A percentile compares a stretch with the other conserved stretches of the same genome.
phyloP scores from a whole-genome alignment of 2,329 filamentous ascomycete genomes.

The Fusarium lateritium region DNA sequence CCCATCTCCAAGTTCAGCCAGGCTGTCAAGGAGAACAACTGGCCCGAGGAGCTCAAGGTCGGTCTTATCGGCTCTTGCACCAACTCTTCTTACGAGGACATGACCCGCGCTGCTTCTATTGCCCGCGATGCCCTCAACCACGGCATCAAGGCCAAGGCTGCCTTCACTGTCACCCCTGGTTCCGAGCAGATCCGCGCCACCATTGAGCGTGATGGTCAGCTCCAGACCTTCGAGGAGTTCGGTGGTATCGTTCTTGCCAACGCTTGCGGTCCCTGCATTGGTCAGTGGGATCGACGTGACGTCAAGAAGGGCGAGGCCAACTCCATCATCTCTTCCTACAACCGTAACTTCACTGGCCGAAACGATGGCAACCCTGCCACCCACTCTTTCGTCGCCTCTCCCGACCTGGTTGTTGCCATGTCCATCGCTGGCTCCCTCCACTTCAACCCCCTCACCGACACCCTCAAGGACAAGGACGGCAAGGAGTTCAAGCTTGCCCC shows the following conservation, averaged over 20 bases:
- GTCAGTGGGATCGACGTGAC: conserved; percentile 94
- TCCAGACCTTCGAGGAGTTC: conserved; percentile 87
- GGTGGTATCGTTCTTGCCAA: conserved; percentile 94
- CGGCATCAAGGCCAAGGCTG: conserved; percentile 89
- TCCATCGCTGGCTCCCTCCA: conserved; percentile 85
- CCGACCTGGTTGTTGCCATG: conserved; percentile 90
- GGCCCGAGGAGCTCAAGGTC: conserved; percentile 92
- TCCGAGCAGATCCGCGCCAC: conserved; percentile 98
- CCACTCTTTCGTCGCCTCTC: conserved; percentile 93
- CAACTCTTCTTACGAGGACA: conserved; percentile 98
- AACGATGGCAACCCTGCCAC: conserved; percentile 97
- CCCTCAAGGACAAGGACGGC: conserved; percentile 93
- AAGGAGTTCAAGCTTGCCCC: conserved; percentile 92
- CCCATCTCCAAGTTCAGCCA: conserved; percentile 92
- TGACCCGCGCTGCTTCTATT: conserved; percentile 94
- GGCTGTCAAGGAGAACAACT: conserved; percentile 85
- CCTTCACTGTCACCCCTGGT: conserved; percentile 96
- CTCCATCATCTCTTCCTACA: conserved; percentile 98
- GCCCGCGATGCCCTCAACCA: conserved; percentile 91
- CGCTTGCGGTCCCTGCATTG: conserved; percentile 94
- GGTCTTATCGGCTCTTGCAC: conserved; percentile 98
- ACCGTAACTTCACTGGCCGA: conserved; percentile 99
- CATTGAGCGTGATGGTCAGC: conserved; percentile 87
- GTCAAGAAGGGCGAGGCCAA: conserved; percentile 96
- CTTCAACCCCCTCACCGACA: conserved; percentile 97